A percentile compares a stretch with the other conserved stretches of the same genome.
Conservation (phyloP, 2,329 filamentous ascomycete genomes). For the Apiospora phragmitis region DNA sequence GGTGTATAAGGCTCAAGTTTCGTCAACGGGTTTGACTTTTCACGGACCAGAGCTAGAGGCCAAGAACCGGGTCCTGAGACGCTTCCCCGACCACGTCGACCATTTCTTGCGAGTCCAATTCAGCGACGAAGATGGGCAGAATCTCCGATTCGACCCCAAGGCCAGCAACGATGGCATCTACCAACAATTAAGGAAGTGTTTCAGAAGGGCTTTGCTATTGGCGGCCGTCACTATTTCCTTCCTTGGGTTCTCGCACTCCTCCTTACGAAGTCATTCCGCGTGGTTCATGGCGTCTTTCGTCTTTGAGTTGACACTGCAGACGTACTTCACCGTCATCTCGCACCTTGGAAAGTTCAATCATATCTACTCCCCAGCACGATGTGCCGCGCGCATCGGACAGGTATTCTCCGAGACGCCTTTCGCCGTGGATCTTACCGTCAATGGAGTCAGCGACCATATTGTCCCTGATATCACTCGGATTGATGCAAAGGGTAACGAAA, state of each 20-base stretch:
- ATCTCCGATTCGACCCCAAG: constrained; percentile 57
- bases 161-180: constrained; percentile 53
- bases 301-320: constrained; percentile 32
- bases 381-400: constrained; percentile 61
- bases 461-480: constrained; percentile 56
- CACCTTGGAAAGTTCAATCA: constrained; percentile 50
- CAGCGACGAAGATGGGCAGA: constrained; percentile 70
- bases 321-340: constrained; percentile 44
- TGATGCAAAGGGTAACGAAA: constrained; percentile 26
- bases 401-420: constrained; percentile 76
- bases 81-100: constrained; percentile 58
- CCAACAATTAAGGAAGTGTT: constrained; percentile 62
- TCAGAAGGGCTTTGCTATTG: constrained; percentile 60
- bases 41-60: constrained; percentile 65
- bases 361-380: constrained; percentile 55
- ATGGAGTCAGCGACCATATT: constrained; percentile 30
- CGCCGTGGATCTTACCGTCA: constrained; percentile 51
- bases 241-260: constrained; percentile 79
- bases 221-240: constrained; percentile 63
- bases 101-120: constrained; percentile 73
- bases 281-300: constrained; percentile 60
- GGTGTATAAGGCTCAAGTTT: constrained; percentile 59
- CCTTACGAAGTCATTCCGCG: constrained; percentile 67
- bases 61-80: constrained; percentile 71
- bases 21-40: constrained; percentile 58